Evolutionary conservation across 139 green algal species (phyloP).

Genomic region (Coccomyxa sp.): DNA sequence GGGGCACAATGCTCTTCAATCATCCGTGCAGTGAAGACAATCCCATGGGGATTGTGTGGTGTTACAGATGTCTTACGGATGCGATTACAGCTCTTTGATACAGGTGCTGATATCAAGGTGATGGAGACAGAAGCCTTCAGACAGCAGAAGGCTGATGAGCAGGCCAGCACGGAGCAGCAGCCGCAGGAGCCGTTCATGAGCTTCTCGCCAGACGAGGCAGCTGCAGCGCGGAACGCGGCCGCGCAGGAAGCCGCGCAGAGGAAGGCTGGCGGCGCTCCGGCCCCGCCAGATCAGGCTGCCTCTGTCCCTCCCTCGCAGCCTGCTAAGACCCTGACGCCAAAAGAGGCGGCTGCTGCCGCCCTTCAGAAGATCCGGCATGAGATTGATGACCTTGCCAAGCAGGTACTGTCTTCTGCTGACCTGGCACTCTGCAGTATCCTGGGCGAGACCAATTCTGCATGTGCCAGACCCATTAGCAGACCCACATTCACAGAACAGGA

Average conservation of each 20-base stretch:
- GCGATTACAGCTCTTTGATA: neutral
- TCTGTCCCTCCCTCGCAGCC: neutral
- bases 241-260: neutral
- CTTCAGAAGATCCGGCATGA: neutral
- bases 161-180: constrained; percentile 5
- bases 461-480: no score
- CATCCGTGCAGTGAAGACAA: neutral
- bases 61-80: neutral
- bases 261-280: neutral
- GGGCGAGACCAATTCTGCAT: no score
- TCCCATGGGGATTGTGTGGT: no score
- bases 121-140: constrained; percentile 7
- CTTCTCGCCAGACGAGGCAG: neutral
- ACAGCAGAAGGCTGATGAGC: constrained; percentile 5
- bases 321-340: neutral
- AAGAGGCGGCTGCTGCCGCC: neutral
- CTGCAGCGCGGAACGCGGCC: no score
- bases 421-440: neutral
- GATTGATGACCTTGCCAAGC: neutral
- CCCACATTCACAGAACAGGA: no score
- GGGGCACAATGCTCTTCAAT: neutral
- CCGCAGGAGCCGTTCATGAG: neutral
- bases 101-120: constrained; percentile 7
- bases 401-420: neutral
- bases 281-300: neutral